Evolutionary conservation across 768 basidiomycete genomes (phyloP), one percentile per base, ranked within the genome.

Genomic region (Chalciporus piperatus): DNA sequence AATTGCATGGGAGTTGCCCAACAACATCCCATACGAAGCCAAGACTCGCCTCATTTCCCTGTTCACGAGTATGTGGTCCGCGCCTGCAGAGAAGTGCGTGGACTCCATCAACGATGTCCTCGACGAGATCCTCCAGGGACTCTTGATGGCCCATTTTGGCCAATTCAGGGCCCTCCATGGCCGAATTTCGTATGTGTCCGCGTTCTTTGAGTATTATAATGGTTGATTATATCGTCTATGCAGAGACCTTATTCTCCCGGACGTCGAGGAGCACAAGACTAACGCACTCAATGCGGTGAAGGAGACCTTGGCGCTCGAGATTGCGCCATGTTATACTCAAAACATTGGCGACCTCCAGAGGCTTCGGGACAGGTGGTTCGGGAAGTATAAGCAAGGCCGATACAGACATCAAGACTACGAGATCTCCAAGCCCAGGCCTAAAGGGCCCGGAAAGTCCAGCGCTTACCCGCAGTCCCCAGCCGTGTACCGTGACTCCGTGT

Each of bases 1-100:
- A 8, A 66, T 68, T 27, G 69, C 63, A 3, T 77, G 76, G 76
- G 74, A 78, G 44, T 68, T 78, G 23, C 74, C 74, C 0, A 60
- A 63, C 5, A 67, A 76, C 33, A 56, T 75, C 22, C 76, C 76
- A 0, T 76, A 68, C 47, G 68, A 67, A 23, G 75, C 76, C 11
- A 76, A 73, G 42, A 56, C 50, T 11, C 61, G 58, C 25, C 65
- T 77, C 14, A 76, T 79, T 32, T 52, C 55, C 4, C 43, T 55
- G 12, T 72, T 66, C 41, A 71, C 72, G 16, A 48, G 43, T 5
- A 33, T 67, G 12, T 81, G 80, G 80, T 33, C 47, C 1, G 42
- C 37, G 0, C 75, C 78, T 1, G 64, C 71, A 0, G 35, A 61
- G 7, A 49, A 52, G 11, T 76, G 76, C 51, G 66, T 27, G 27